Base-by-base conservation (phyloP, 805 yeast species). In the Metschnikowia sp. region DNA sequence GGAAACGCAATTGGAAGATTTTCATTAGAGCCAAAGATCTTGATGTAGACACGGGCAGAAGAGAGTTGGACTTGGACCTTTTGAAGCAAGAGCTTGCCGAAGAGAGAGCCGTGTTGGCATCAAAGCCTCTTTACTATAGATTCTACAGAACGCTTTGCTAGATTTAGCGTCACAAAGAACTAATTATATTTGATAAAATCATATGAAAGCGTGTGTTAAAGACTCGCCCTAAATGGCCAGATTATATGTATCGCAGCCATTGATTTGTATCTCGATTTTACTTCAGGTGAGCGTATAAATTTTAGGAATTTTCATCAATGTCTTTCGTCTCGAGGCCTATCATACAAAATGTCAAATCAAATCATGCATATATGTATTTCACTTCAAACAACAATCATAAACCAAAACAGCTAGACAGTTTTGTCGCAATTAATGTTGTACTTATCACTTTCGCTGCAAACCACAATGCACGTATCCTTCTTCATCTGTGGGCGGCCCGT, bases 81-180 rank as follows among this genome's bases (percentile, higher is more conserved):
- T 64, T 66, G 56, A 68, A 59, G 59, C 70, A 65, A 53, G 72
- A 82, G 60, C 63, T 82, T 44, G 75, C 72, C 8, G 86, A 80
- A 62, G 86, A 83, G 61, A 75, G 65, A 59, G 83, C 72, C 5
- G 69, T 59, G 50, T 58, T 83, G 52, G 72, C 69, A 15, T 48
- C 75, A 32, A 77, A 68, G 59, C 79, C 79, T 45, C 57, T 68
- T 52, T 75, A 66, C 60, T 70, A 69, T 67, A 76, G 86, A 62
- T 33, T 58, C n/a, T 84, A 76, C 70, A 65, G 68, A 53, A 75
- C 77, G 74, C 78, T 86, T 82, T 81, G 84, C 66, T 78, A 65
- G 56, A 29, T 22, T 1, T 22, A 22, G 26, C 26, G 8, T 22
- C 26, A 22, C 8, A 22, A 22, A 22, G 5, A 22, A 22, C 4